Evolutionary conservation across 768 basidiomycete species (phyloP).

Genomic region (Dendrothele bispora): DNA sequence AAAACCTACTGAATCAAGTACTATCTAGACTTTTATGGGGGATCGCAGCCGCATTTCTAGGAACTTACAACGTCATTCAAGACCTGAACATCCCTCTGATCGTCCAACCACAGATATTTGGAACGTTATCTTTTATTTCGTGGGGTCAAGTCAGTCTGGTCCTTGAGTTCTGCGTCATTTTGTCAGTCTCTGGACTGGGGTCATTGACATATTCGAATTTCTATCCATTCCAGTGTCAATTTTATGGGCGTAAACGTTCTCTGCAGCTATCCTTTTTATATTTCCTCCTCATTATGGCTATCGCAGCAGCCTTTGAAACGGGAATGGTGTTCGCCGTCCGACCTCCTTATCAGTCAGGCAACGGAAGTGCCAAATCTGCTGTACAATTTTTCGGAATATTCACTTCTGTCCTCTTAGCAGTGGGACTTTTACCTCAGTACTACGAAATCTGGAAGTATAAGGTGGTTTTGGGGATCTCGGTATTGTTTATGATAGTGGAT

Average conservation of each 20-base stretch:
- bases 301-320: conserved; percentile 58
- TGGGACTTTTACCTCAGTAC: conserved; percentile 62
- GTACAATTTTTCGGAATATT: conserved; percentile 65
- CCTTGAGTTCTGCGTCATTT: not conserved
- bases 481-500: conserved; percentile 70
- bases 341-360: conserved; percentile 36
- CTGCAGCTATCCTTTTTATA: conserved; percentile 30
- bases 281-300: conserved; percentile 35
- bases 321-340: conserved; percentile 59
- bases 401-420: conserved; percentile 55
- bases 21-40: conserved; percentile 60
- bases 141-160: conserved; percentile 58
- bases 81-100: conserved; percentile 73
- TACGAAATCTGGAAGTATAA: conserved; percentile 68
- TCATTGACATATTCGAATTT: conserved; percentile 46
- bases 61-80: conserved; percentile 66
- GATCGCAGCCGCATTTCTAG: conserved; percentile 56
- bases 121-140: conserved; percentile 55
- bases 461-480: conserved; percentile 68
- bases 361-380: conserved; percentile 20
- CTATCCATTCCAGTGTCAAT: conserved; percentile 69
- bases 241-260: conserved; percentile 55
- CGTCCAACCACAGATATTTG: conserved; percentile 66
- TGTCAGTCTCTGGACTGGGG: no score
- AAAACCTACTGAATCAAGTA: no score